phyloP scores from a whole-genome alignment of 352 stramenopile genomes.

The Peronospora belbahrii region DNA sequence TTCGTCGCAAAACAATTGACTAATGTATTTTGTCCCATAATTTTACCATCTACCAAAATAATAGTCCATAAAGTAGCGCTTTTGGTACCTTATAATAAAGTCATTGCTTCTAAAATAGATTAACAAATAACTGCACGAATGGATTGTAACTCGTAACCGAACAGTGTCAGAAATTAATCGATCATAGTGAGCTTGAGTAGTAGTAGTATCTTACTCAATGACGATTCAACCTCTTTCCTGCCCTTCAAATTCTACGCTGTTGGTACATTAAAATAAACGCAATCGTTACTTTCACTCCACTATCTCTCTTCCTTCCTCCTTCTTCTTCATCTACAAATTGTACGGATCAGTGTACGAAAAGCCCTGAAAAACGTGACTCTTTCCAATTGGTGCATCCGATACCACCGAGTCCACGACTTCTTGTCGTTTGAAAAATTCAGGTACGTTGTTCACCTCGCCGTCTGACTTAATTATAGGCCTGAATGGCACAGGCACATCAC shows the following conservation, averaged over 20 bases:
- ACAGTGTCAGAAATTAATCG: too few relatives aligned
- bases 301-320: too few relatives aligned
- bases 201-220: slow-evolving; percentile 26
- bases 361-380: slow-evolving; percentile 63
- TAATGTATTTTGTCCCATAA: too few relatives aligned
- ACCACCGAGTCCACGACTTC: slow-evolving; percentile 68
- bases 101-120: too few relatives aligned
- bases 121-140: too few relatives aligned
- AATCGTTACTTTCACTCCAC: too few relatives aligned
- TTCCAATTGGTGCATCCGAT: slow-evolving; percentile 44
- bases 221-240: slow-evolving; percentile 11
- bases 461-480: slow-evolving; percentile 59
- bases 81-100: too few relatives aligned
- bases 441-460: slow-evolving; percentile 67
- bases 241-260: slow-evolving; percentile 15
- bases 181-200: too few relatives aligned
- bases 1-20: too few relatives aligned
- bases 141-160: too few relatives aligned
- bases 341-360: slow-evolving; percentile 77
- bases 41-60: too few relatives aligned
- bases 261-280: slow-evolving; percentile 22
- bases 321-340: slow-evolving; percentile 39
- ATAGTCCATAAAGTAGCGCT: too few relatives aligned
- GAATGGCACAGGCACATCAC: slow-evolving; percentile 59
- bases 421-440: slow-evolving; percentile 77